Evolutionary conservation across 192 early-diverging fungal species (phyloP), one percentile per base, ranked within the genome.

Genomic region (Diversispora eburnea): DNA sequence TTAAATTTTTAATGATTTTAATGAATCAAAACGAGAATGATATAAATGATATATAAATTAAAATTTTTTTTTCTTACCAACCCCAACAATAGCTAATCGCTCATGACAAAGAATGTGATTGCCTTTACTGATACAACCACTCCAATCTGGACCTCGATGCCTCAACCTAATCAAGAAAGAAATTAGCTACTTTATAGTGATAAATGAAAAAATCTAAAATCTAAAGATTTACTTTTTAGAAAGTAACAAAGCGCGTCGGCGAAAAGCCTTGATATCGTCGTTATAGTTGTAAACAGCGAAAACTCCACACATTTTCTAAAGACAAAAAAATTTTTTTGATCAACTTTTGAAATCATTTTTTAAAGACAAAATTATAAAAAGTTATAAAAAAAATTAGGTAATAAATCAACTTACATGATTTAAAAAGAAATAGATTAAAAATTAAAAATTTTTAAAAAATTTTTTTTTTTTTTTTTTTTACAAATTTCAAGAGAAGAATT

Each of bases 91-190:
- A 51, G 97, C 97, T 65, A 99, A 83, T 81, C 97, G 92, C 85
- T 99, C 97, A 76, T 99, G 97, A 86, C 92, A 93, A 59, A 99
- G 77, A 75, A 99, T 92, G 84, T 89, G 88, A 85, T 95, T 92
- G 65, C 88, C 92, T 39, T 83, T 79, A 48, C 92, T 82, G 43
- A 84, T 86, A 84, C 94, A 92, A 46, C 97, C 97, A 74, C 88
- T 91, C 97, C 97, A 99, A 81, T 99, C 95, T n/a, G 97, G 97
- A 51, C 97, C 97, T 80, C 97, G 93, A 79, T 99, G 97, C 76
- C 97, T 89, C 58, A 99, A 81, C 78, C 93, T 93, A 67, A 62
- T 65, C n/a, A 7, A 56, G 6, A 15, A 64, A 41, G 33, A 48
- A 5, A 43, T 39, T 48, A 15, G n/a, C 42, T 25, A 17, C 43